phyloP scores from a whole-genome alignment of 169 alveolate species.

The Eimeria necatrix region DNA sequence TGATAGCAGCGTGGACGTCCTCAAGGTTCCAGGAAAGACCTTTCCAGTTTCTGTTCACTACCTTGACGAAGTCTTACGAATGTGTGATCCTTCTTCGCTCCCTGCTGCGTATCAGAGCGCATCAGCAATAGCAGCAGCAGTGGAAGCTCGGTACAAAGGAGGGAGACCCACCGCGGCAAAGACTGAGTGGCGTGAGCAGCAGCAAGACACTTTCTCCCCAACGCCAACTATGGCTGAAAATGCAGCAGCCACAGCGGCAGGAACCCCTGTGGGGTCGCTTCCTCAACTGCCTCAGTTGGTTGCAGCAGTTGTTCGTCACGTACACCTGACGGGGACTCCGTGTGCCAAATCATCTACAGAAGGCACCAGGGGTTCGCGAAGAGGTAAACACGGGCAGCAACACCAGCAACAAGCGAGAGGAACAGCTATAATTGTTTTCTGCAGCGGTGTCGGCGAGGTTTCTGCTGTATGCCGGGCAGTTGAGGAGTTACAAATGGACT shows the following conservation, averaged over 20 bases:
- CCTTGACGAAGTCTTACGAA: slow-evolving; percentile 38
- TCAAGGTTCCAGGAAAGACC: slow-evolving; percentile 98
- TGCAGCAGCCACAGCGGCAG: slow-evolving; percentile 58
- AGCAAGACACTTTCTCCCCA: slow-evolving; percentile 36
- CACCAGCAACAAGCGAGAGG: slow-evolving; percentile 61
- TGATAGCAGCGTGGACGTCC: slow-evolving; percentile 74
- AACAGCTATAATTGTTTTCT: slow-evolving; percentile 96
- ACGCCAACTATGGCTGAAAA: background rate
- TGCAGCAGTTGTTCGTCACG: slow-evolving; percentile 68
- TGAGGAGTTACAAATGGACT: slow-evolving; percentile 88
- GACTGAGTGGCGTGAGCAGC: slow-evolving; percentile 31
- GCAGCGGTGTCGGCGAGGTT: slow-evolving; percentile 97
- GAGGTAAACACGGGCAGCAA: slow-evolving; percentile 24
- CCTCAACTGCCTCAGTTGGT: slow-evolving; percentile 68
- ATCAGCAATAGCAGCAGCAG: slow-evolving; percentile 64
- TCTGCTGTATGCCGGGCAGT: slow-evolving; percentile 86
- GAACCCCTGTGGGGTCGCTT: slow-evolving; percentile 18
- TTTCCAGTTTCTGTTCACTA: slow-evolving; percentile 97
- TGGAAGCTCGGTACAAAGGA: background rate
- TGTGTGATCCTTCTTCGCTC: slow-evolving; percentile 49
- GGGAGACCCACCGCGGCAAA: slow-evolving; percentile 19
- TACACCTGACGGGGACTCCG: slow-evolving; percentile 86
- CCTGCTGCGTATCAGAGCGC: slow-evolving; percentile 48
- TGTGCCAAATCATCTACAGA: background rate
- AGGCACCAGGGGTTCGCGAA: background rate